Evolutionary conservation across 2,329 filamentous ascomycete species (phyloP).

Genomic region (Didymella sp.): DNA sequence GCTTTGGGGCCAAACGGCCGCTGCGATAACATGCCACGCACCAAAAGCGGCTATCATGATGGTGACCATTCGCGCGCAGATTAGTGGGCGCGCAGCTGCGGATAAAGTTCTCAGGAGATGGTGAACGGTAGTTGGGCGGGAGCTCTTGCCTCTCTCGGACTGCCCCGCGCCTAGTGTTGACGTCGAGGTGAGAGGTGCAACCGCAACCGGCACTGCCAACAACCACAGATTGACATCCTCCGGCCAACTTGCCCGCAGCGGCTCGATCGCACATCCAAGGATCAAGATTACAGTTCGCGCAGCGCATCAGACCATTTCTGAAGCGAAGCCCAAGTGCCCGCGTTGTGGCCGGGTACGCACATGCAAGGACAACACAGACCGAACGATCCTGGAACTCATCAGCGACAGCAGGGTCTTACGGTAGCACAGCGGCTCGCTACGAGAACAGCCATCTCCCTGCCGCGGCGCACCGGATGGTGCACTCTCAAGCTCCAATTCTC

Average conservation of each 20-base stretch:
- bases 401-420: slow-evolving; percentile 8
- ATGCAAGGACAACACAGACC: slow-evolving; percentile 19
- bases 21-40: background rate
- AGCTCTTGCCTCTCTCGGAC: background rate
- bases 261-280: background rate
- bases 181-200: slow-evolving; percentile 1
- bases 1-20: background rate
- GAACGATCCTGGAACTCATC: slow-evolving; percentile 2
- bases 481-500: background rate
- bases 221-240: background rate
- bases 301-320: slow-evolving; percentile 1
- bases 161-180: slow-evolving; percentile 4
- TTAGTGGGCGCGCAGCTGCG: background rate
- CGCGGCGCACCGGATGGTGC: slow-evolving; percentile 14
- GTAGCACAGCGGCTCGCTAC: slow-evolving; percentile 14
- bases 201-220: background rate
- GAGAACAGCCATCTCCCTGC: slow-evolving; percentile 14
- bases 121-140: background rate
- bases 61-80: background rate
- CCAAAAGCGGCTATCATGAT: background rate
- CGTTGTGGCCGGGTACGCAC: slow-evolving; percentile 10
- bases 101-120: background rate
- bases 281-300: background rate
- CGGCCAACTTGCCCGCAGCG: slow-evolving; percentile 5
- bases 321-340: background rate